Conservation (phyloP, 2,329 filamentous ascomycete genomes). For the Xylariaceae sp. region DNA sequence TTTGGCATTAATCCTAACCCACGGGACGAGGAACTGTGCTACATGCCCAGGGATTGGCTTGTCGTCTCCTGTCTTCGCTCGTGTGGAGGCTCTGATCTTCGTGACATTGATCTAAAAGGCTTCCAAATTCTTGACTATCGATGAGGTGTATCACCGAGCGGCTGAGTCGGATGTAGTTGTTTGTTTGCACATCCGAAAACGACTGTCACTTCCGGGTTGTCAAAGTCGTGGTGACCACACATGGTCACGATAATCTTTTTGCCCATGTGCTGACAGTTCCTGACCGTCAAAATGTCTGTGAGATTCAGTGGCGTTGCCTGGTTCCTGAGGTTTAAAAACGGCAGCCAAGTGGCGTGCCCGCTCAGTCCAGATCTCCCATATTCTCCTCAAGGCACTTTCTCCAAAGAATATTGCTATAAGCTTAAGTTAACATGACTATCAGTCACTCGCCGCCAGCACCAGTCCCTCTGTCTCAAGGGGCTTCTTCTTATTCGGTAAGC, state of each 20-base stretch:
- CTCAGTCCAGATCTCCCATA: constrained; percentile 3
- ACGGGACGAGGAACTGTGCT: constrained; percentile 1
- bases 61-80: constrained; percentile 1
- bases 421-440: constrained; percentile 10
- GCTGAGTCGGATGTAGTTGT: constrained; percentile 12
- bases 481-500: constrained; percentile 30
- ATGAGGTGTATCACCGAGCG: constrained; percentile 10
- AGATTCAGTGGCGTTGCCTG: constrained; percentile 9
- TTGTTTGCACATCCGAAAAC: constrained; percentile 13
- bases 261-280: constrained; percentile 14
- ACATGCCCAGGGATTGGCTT: constrained; percentile 7
- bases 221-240: background rate
- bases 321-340: constrained; percentile 16
- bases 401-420: background rate
- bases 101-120: constrained; percentile 8
- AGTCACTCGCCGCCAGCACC: constrained; percentile 8
- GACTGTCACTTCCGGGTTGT: constrained; percentile 11
- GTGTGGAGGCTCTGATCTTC: constrained; percentile 8
- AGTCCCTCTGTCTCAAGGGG: background rate
- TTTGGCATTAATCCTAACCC: background rate
- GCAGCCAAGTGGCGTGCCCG: constrained; percentile 18
- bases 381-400: constrained; percentile 3
- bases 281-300: constrained; percentile 4
- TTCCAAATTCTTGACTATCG: constrained; percentile 5
- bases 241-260: constrained; percentile 17